These are phyloP conservation scores for Geranium brycei DNA, from an alignment of 345 rosid genomes.

Conservation along the genomic window DNA sequence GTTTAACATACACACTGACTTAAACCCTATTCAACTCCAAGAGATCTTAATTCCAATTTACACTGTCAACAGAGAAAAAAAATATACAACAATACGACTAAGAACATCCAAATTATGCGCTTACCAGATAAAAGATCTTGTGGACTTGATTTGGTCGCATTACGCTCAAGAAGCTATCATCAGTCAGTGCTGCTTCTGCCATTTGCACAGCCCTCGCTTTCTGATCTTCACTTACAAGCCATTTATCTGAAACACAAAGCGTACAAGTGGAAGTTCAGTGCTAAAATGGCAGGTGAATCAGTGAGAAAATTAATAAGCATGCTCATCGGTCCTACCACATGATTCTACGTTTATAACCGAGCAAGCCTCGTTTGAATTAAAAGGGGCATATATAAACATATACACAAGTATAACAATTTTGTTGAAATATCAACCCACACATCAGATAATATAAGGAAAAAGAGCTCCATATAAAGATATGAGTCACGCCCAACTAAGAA, in stretches of 20 bases:
- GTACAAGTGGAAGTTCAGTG: background rate
- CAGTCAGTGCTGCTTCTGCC: conserved; percentile 21
- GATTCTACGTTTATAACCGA: background rate
- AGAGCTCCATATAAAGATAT: too few relatives aligned
- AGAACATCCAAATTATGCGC: background rate
- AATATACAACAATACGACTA: background rate
- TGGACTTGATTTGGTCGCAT: conserved; percentile 36
- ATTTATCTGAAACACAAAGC: conserved; percentile 18
- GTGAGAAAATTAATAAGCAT: too few relatives aligned
- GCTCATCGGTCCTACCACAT: background rate
- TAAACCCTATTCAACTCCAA: background rate
- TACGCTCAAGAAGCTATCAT: conserved; percentile 25
- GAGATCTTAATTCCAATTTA: background rate
- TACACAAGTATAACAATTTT: too few relatives aligned
- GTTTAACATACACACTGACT: background rate
- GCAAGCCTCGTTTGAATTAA: background rate
- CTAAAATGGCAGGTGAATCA: background rate
- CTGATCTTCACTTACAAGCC: conserved; percentile 20
- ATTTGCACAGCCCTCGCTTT: conserved; percentile 15
- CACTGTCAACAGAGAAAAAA: conserved; percentile 1
- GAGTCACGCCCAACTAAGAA: too few relatives aligned
- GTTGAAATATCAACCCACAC: too few relatives aligned
- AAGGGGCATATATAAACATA: too few relatives aligned
- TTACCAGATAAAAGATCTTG: conserved; percentile 31
- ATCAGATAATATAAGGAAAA: too few relatives aligned